Evolutionary conservation across 2,329 filamentous ascomycete genomes (phyloP), one percentile per base, ranked within the genome.

Genomic region (Ophiostoma sp.): DNA sequence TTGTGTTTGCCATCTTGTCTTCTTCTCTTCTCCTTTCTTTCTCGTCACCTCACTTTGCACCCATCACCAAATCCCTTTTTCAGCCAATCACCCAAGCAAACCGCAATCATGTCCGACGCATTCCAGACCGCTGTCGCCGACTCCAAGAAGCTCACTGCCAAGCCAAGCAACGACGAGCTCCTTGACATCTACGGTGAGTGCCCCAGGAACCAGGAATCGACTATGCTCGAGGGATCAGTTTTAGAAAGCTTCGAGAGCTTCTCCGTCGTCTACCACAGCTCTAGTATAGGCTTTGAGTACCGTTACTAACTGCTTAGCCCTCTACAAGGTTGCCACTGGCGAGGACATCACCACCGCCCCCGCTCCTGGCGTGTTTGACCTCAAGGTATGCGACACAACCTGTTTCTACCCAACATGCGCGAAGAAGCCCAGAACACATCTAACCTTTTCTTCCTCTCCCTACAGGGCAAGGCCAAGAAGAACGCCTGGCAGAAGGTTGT

Each of bases 401-500:
- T 27, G 27, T 27, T 14, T 14, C 79, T 69, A 79, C 16, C 5
- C 27, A 12, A 16, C 3, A 11, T 5, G 1, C 16, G 42, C 5
- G 36, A 5, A 7, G 8, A 40, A 6, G 3, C 14, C 9, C 45
- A 14, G 42, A 38, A 14, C 40, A 14, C n/a, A 8, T n/a, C 66
- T 69, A 45, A 67, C 66, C 5, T 5, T 62, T 38, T 72, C 66
- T 64, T 62, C 66, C 7, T 6, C 63, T 38, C 72, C 66, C 65
- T 62, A 38, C 47, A 92, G 60, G 90, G 87, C 80, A 96, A 95
- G 82, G 87, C 87, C 75, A 96, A 96, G 85, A 86, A 88, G 81
- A 84, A 83, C 74, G 87, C 89, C 67, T 97, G 92, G 92, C 81
- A 92, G 79, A 84, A 87, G 76, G 75, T 87, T 71, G 85, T 86